Percentiles rank a stretch among this genome's conserved stretches.
Evolutionary conservation across 768 basidiomycete species (phyloP).

Genomic region (Russula emetica): DNA sequence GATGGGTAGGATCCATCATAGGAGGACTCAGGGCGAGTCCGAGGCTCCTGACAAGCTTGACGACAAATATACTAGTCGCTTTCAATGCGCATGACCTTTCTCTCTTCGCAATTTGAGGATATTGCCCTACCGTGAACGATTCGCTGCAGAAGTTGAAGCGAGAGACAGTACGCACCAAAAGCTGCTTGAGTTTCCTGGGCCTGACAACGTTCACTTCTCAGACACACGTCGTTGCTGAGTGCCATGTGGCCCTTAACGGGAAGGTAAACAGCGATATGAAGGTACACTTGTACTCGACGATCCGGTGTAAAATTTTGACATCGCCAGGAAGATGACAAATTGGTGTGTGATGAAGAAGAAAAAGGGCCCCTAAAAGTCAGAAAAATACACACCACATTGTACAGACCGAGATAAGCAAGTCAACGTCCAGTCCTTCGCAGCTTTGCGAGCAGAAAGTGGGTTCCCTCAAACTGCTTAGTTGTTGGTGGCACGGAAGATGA

Average conservation of each 20-base stretch:
- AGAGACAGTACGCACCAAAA: background rate
- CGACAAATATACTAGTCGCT: background rate
- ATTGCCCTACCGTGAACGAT: background rate
- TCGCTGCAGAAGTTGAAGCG: background rate
- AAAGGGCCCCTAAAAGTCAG: background rate
- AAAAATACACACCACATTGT: too few relatives aligned
- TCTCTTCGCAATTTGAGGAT: too few relatives aligned
- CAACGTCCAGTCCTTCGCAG: background rate
- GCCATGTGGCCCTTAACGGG: background rate
- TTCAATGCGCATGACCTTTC: too few relatives aligned
- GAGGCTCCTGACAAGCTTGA: background rate
- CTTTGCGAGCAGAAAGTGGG: background rate
- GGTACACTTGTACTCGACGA: background rate
- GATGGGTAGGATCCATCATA: background rate
- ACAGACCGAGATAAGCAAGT: background rate
- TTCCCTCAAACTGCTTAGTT: background rate
- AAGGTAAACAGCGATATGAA: background rate
- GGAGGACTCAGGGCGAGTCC: background rate
- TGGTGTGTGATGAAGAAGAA: background rate
- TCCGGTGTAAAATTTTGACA: background rate
- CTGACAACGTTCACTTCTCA: background rate
- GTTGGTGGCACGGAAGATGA: background rate
- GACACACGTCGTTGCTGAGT: too few relatives aligned
- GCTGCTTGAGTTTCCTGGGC: background rate
- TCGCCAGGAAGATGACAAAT: background rate